Evolutionary conservation across 345 rosid species (phyloP), one percentile per base, ranked within the genome.

Genomic region (Murraya koenigii): DNA sequence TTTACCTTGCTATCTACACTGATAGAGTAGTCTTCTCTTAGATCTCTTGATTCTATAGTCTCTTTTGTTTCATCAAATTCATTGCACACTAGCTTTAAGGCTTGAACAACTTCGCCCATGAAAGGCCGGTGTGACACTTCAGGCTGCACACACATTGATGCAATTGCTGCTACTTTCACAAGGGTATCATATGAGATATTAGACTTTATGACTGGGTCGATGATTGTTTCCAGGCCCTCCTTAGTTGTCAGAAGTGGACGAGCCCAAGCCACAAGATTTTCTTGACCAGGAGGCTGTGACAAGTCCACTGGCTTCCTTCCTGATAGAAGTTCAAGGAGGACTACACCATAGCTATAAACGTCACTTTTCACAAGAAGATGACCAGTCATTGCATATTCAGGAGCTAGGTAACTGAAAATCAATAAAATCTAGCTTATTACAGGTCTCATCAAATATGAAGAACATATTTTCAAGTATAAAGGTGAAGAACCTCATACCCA

Each of bases 301-400:
- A 91, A 80, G 84, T 91, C 93, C 71, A 91, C 92, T 0, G 95
- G 93, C 80, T 91, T 89, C 79, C 87, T 82, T 30, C 93, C 92
- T 0, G 93, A 89, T 65, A 91, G 79, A 61, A 91, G 93, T 81
- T 91, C 96, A 26, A 91, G 92, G 66, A 91, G 90, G 81, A 91
- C 96, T 32, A 91, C 93, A 13, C 95, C 95, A 26, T 89, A 91
- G 83, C 96, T 91, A 75, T 91, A 91, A 30, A 91, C 95, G 49
- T 89, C 91, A 77, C 93, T 91, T 79, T 91, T 91, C 70, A 91
- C 93, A 6, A 87, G 89, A 79, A 91, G 92, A 81, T 91, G 93
- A 41, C 93, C 92, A 0, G 93, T 89, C 93, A 91, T 91, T 75
- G 95, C 95, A 75, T 91, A 91, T 70, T 91, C 95, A 0, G 93